Evolutionary conservation across 1,139 yeast species (phyloP), one percentile per base, ranked within the genome.

Genomic region (Hyphopichia khmerensis): DNA sequence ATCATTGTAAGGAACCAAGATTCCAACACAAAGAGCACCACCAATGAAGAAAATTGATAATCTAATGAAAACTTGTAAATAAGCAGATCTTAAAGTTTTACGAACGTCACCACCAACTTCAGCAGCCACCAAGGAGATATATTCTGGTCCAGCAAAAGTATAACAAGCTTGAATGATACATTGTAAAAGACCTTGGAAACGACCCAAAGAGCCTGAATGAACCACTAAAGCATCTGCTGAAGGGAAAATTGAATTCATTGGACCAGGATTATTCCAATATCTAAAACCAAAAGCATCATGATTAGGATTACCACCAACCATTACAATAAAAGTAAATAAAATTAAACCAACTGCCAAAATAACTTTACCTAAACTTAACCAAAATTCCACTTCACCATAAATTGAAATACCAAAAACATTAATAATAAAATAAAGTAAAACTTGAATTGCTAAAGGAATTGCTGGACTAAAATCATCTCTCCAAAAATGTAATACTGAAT

Each of bases 401-500:
- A 86, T 83, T 40, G 71, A 69, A 24, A 80, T 87, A 47, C 87
- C 88, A 48, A 82, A 75, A 48, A 83, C 51, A 56, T 82, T 82
- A 46, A 82, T 78, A 29, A 77, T 40, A 36, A 80, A 72, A 52
- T 84, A 85, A 17, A 82, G 57, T 4, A 68, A 76, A 18, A 82
- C 68, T 58, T 84, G 88, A 4, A 84, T 65, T 1, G 75, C 68
- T 42, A 85, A 64, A 34, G 78, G 80, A 52, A 75, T 82, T 38
- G 75, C 88, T 31, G 79, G 79, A 37, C 75, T 82, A 65, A 75
- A 85, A 52, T 79, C 87, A 50, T 76, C 78, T 40, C 82, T 64
- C 95, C 95, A 87, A 57, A 75, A 87, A 55, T 85, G 88, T 36
- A 87, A 69, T 52, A 87, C 79, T 24, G 87, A 78, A 53, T 86